These are phyloP conservation scores for Paramecium sexaurelia DNA, from an alignment of 73 alveolate genomes.

Conservation along the genomic window DNA sequence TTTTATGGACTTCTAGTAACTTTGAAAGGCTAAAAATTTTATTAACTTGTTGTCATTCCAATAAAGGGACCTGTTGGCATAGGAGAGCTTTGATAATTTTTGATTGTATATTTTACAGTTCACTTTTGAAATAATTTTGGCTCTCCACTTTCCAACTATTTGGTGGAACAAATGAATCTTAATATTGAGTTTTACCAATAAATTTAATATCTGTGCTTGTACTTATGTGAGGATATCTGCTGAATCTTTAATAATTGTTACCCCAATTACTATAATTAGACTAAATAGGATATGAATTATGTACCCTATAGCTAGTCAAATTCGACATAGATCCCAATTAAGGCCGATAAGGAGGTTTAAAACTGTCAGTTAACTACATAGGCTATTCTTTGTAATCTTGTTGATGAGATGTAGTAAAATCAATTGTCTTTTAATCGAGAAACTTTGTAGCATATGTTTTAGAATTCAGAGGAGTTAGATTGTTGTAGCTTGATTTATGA, in stretches of 20 bases:
- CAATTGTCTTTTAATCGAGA: constrained; percentile 48
- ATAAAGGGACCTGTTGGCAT: constrained; percentile 43
- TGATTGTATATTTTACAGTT: neutral
- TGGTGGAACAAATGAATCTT: constrained; percentile 20
- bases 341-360: constrained; percentile 18
- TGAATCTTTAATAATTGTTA: neutral
- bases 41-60: constrained; percentile 38
- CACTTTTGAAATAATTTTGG: neutral
- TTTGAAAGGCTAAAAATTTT: constrained; percentile 30
- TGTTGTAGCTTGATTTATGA: constrained; percentile 7
- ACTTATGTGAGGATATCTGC: constrained; percentile 42
- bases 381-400: constrained; percentile 37
- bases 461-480: neutral
- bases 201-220: constrained; percentile 27
- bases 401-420: constrained; percentile 26
- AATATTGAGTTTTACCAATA: constrained; percentile 30
- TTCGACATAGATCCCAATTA: constrained; percentile 37
- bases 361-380: neutral
- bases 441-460: constrained; percentile 25
- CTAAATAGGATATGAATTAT: neutral
- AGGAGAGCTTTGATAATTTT: constrained; percentile 7
- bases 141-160: constrained; percentile 11
- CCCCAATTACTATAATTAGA: constrained; percentile 56
- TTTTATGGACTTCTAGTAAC: constrained; percentile 12
- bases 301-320: constrained; percentile 18